Base-by-base conservation (phyloP, 2,329 filamentous ascomycete genomes). In the Rhynchosporium agropyri region DNA sequence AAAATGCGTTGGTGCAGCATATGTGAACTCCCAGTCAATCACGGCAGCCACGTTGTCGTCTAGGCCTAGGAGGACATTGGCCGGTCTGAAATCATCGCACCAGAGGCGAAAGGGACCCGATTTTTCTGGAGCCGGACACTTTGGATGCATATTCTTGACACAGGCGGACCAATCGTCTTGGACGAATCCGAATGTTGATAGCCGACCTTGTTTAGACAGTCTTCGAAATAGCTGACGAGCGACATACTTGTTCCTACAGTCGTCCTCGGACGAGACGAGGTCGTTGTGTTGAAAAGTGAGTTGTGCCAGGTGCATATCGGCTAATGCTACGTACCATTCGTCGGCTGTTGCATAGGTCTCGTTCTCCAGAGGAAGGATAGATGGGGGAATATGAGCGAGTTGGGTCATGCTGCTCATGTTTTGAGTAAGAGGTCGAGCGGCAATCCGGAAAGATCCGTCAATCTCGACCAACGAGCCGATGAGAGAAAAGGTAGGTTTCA, bases 221-320 rank as follows among this genome's bases (percentile, higher is more conserved):
- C 68, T 74, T 4, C 75, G 76, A 36, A 58, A 62, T 0, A 80
- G 63, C 28, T 76, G 73, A 4, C 77, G 76, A 3, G 77, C 74
- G 3, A 79, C 71, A 57, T 78, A 79, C 62, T 80, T 80, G 20
- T 75, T 76, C 4, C 75, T 73, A 48, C 74, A 76, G 61, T 80
- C 78, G n/a, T 76, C 75, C 33, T 74, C 77, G 1, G 72, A 70
- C 0, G 63, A 60, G 2, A 79, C 68, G 0, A 74, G 65, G 45
- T 78, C 73, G 62, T 80, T 79, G 56, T 74, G 75, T 65, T 80
- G 77, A 59, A 77, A 77, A 8, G 72, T 59, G 3, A 79, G 62
- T 43, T 80, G 77, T 26, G 68, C 69, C 5, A 81, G 68, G 46
- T 82, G 76, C 31, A 59, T 68, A 29, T 67, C 60, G 29, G 66